Base-by-base conservation (phyloP, 257 asterid genomes). In the Echium plantagineum region DNA sequence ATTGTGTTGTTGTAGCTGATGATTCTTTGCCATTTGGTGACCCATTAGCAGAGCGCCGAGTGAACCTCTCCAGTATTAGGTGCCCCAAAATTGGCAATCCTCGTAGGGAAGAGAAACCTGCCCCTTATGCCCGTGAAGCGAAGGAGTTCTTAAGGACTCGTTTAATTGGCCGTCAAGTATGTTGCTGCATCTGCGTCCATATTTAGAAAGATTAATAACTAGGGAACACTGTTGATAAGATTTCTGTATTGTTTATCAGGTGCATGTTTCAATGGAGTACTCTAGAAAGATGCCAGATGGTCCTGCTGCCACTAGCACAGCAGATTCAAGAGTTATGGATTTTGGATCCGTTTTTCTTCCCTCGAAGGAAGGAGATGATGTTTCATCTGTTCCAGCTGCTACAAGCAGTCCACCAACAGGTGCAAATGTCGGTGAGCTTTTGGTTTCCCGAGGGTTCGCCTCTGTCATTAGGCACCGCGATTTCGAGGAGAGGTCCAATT, bases 81-180 rank as follows among this genome's bases (percentile, higher is more conserved):
- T 80, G 86, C 60, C 97, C 99, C 55, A 93, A 83, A 77, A 83
- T 93, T 71, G 95, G 96, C 12, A 93, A 93, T 79, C 97, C 99
- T 66, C 95, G 96, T 66, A 82, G 81, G 74, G 97, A 86, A 60
- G 89, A 83, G 75, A 89, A 86, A 63, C 91, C 95, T n/a, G 96
- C 93, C 55, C 94, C 96, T 57, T 89, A 84, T 78, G 98, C 97
- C 55, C 90, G 94, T 30, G 98, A 93, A 67, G 95, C 97, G 10
- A 93, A 85, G 87, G 98, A 93, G 63, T 93, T 93, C 66, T 70
- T 93, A 57, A 83, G 99, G 64, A 83, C 94, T 5, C 96, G 99
- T 54, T 67, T 93, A 65, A 84, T 93, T 62, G 97, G 91, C 58
- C 95, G 80, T 63, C 94, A 89, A 75, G 99, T 93, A 77, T 71